Conservation (phyloP, 208 protist genomes). For the Trypanosoma melophagium region DNA sequence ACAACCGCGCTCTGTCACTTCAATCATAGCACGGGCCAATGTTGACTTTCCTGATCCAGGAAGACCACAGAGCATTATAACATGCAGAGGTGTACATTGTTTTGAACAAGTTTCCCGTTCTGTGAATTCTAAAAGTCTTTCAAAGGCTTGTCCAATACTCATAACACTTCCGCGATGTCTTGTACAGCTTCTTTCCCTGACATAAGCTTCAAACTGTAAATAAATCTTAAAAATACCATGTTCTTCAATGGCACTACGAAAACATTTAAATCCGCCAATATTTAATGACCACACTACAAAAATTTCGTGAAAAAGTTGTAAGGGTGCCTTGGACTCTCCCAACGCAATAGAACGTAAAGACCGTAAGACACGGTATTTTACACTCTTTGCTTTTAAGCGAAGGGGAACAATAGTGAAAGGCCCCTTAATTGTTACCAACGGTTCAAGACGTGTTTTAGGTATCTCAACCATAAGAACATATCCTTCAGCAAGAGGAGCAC, state of each 20-base stretch:
- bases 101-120: conserved; percentile 24
- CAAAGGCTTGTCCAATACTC: conserved; percentile 45
- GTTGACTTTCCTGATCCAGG: conserved; percentile 72
- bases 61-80: conserved; percentile 69
- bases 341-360: conserved; percentile 64
- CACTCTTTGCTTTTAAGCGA: conserved; percentile 84
- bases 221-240: conserved; percentile 31
- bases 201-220: conserved; percentile 38
- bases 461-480: conserved; percentile 71
- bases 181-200: conserved; percentile 25
- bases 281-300: conserved; percentile 46
- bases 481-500: conserved; percentile 68
- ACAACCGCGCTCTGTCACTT: conserved; percentile 1
- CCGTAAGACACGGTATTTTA: conserved; percentile 74
- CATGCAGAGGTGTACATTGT: conserved; percentile 35
- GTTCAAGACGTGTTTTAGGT: conserved; percentile 1
- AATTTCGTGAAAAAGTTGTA: conserved; percentile 55
- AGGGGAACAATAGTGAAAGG: conserved; percentile 46
- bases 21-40: conserved; percentile 27
- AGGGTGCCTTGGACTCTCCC: conserved; percentile 48
- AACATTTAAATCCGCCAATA: conserved; percentile 17
- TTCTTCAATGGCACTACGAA: conserved; percentile 9
- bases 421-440: not conserved
- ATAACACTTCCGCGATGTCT: conserved; percentile 40
- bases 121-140: conserved; percentile 36